Conservation (phyloP, 306 rosid genomes). For the Castanopsis chinensis region DNA sequence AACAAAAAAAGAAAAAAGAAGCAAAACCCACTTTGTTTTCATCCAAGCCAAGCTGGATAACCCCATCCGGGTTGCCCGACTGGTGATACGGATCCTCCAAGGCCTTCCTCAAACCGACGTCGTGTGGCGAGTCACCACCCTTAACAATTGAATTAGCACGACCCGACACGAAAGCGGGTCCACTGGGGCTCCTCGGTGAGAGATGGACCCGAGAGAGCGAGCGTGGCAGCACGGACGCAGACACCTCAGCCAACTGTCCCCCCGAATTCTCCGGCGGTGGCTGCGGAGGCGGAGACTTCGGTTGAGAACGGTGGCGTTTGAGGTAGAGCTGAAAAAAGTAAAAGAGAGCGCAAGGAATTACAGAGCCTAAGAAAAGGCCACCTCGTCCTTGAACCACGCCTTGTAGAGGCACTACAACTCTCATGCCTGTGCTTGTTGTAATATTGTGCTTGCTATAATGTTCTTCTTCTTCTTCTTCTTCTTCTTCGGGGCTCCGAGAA, state of each 20-base stretch:
- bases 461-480: background rate
- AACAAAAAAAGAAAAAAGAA: constrained; percentile 19
- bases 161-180: constrained; percentile 50
- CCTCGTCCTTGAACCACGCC: constrained; percentile 91
- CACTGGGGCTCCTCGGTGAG: constrained; percentile 41
- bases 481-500: constrained; percentile 9
- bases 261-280: constrained; percentile 24
- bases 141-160: constrained; percentile 46
- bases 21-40: constrained; percentile 66
- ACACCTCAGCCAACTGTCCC: constrained; percentile 26
- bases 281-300: constrained; percentile 30
- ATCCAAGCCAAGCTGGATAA: constrained; percentile 63
- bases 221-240: constrained; percentile 42
- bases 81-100: constrained; percentile 62
- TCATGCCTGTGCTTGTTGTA: constrained; percentile 60
- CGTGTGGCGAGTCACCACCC: constrained; percentile 46
- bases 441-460: constrained; percentile 16
- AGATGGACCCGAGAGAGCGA: constrained; percentile 51
- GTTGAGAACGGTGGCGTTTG: constrained; percentile 46
- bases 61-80: constrained; percentile 58
- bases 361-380: constrained; percentile 82
- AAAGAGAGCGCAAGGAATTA: constrained; percentile 90
- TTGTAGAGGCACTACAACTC: constrained; percentile 88
- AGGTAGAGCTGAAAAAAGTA: constrained; percentile 78
- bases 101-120: constrained; percentile 45